Evolutionary conservation across 169 alveolate genomes (phyloP), one percentile per base, ranked within the genome.

Genomic region (Eimeria mitis): DNA sequence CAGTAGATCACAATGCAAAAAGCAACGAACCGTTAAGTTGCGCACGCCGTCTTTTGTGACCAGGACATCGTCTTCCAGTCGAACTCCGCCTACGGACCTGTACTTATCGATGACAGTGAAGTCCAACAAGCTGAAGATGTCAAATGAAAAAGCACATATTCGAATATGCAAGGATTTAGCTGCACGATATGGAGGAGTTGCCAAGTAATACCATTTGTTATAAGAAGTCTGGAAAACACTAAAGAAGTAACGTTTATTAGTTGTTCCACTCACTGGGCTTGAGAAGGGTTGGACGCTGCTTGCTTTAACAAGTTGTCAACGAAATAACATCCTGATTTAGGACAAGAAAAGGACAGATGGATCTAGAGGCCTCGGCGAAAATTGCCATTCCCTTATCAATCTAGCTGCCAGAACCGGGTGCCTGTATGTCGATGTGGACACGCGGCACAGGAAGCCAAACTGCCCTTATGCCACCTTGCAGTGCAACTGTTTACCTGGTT

Each of bases 31-130:
- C 54, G 98, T 97, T 63, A 98, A 94, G 83, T 96, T 96, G 76
- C 85, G 97, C 88, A 97, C 89, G 52, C 99, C 99, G 76, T 96
- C 96, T 9, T 83, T 98, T 9, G 98, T 97, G 13, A 98, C 91
- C n/a, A 96, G 78, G 65, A 98, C 98, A 83, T 96, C 98, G 97
- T 98, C 99, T 97, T 98, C 99, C 23, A 98, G 96, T 94, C 99
- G 97, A 61, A 98, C 98, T 49, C 99, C 99, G 13, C 98, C 99
- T 42, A 98, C 97, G 71, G 89, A 96, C 87, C 70, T 83, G 96
- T 96, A 98, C 75, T 97, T 98, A 63, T 94, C 84, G 42, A 98
- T 88, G 68, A 90, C 96, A 54, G 97, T 97, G 85, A 91, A 40
- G 89, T 89, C 91, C 79, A 96, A 31, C 63, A 87, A 96, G 68